phyloP scores from a whole-genome alignment of 768 basidiomycete genomes.

The Hysterangium stoloniferum region DNA sequence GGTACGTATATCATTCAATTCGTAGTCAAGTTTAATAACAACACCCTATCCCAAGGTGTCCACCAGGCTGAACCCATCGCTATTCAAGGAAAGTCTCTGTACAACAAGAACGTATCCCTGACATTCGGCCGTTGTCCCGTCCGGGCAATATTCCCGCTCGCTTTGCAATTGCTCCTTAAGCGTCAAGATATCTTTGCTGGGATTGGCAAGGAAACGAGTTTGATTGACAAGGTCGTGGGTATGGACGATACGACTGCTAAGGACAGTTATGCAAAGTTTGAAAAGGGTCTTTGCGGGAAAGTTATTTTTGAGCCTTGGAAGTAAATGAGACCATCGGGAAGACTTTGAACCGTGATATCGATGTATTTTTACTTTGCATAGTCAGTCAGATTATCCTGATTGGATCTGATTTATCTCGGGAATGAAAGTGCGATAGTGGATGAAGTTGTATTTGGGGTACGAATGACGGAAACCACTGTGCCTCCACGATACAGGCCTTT shows the following conservation, averaged over 20 bases:
- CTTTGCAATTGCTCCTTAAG: conserved; percentile 59
- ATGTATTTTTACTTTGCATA: too few relatives aligned
- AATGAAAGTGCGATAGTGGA: too few relatives aligned
- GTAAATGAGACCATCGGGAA: too few relatives aligned
- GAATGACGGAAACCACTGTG: too few relatives aligned
- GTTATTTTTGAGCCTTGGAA: conserved; percentile 72
- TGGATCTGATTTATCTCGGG: too few relatives aligned
- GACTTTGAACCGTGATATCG: too few relatives aligned
- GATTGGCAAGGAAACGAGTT: conserved; percentile 51
- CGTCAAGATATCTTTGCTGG: conserved; percentile 68
- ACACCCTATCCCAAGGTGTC: conserved; percentile 23
- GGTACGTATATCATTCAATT: conserved; percentile 50
- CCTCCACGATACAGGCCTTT: too few relatives aligned
- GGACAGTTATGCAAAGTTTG: conserved; percentile 57
- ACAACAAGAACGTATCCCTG: conserved; percentile 72
- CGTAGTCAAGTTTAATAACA: conserved; percentile 36
- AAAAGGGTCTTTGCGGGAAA: conserved; percentile 68
- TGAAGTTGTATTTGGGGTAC: too few relatives aligned
- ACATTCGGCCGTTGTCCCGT: conserved; percentile 81
- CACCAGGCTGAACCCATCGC: conserved; percentile 13
- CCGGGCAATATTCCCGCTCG: conserved; percentile 66
- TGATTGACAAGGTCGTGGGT: conserved; percentile 62
- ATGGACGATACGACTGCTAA: conserved; percentile 41
- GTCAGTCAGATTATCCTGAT: too few relatives aligned
- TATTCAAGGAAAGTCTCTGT: conserved; percentile 44